Evolutionary conservation across 2,329 filamentous ascomycete species (phyloP).

Genomic region (Cercospora sesami): DNA sequence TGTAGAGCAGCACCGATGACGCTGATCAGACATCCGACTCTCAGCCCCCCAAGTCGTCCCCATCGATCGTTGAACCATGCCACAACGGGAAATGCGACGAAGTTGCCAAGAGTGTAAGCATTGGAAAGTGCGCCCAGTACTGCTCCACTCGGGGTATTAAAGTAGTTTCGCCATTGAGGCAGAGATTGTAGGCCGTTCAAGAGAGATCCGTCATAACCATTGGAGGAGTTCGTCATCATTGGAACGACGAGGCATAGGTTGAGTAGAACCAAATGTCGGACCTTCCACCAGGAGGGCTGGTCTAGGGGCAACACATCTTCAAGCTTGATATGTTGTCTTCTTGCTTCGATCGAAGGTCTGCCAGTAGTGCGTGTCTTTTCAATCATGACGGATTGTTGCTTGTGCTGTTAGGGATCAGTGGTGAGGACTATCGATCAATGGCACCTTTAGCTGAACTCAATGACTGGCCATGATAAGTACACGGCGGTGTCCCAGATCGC

Average conservation of each 20-base stretch:
- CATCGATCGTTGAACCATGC: constrained; percentile 45
- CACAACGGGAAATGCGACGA: background rate
- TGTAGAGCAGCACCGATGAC: constrained; percentile 51
- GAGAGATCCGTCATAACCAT: constrained; percentile 51
- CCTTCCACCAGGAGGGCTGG: background rate
- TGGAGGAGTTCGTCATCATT: constrained; percentile 38
- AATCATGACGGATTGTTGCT: background rate
- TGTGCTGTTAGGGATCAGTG: no score
- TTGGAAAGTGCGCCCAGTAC: constrained; percentile 49
- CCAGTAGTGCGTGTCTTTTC: background rate
- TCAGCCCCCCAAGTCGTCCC: constrained; percentile 48
- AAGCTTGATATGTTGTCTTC: background rate
- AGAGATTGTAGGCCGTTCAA: constrained; percentile 61
- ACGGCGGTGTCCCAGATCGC: background rate
- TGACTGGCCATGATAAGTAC: background rate
- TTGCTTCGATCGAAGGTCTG: background rate
- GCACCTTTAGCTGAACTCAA: background rate
- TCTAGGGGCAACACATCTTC: background rate
- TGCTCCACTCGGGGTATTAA: constrained; percentile 55
- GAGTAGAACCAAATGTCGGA: constrained; percentile 20
- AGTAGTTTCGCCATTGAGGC: constrained; percentile 58
- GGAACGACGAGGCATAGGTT: constrained; percentile 31
- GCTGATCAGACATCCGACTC: constrained; percentile 43
- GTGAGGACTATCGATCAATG: background rate
- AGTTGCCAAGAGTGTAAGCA: constrained; percentile 41